A percentile compares a stretch with the other conserved stretches of the same genome.
phyloP scores from a whole-genome alignment of 306 rosid genomes.

The Castanea sativa region DNA sequence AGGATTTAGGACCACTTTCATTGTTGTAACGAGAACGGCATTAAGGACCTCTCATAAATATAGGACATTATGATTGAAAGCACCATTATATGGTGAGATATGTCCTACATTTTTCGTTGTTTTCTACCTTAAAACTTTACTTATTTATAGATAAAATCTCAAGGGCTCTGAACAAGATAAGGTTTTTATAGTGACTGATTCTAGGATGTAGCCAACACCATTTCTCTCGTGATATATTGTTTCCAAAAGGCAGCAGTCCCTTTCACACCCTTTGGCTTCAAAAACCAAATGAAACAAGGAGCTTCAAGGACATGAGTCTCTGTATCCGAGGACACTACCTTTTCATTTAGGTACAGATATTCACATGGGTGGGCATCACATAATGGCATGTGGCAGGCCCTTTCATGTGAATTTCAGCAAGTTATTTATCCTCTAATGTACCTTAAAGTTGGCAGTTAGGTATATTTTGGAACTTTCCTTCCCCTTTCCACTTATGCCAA shows the following conservation, averaged over 20 bases:
- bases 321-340: background rate
- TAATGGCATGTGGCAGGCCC: background rate
- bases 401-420: background rate
- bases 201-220: too few species aligned
- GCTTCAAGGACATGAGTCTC: background rate
- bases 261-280: background rate
- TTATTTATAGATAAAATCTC: too few species aligned
- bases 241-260: background rate
- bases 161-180: background rate
- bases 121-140: too few species aligned
- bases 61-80: background rate
- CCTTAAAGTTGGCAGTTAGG: background rate
- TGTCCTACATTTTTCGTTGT: background rate
- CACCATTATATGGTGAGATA: background rate
- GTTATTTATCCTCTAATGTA: background rate
- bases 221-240: background rate
- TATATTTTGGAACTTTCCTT: too few species aligned
- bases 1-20: background rate
- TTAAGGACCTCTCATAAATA: background rate
- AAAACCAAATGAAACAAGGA: background rate
- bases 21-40: background rate
- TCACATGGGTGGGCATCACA: background rate
- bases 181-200: too few species aligned
- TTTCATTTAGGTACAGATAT: background rate
- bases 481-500: too few species aligned